Base-by-base conservation (phyloP, 768 basidiomycete species). In the Tulasnella sp. region DNA sequence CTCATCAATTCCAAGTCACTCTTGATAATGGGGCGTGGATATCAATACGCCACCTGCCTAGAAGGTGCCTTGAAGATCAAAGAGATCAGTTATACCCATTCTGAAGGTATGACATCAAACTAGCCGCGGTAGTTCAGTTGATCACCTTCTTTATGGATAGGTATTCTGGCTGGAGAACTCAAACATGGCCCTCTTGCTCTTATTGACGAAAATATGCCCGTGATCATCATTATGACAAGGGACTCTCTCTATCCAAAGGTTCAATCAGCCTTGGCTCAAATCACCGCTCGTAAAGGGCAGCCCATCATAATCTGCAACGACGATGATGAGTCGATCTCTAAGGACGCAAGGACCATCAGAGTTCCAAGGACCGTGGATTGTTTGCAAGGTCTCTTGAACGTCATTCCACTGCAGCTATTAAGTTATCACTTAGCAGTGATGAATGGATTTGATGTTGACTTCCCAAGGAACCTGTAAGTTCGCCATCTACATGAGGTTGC, bases 11-110 rank as follows among this genome's bases (percentile, higher is more conserved):
- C 90, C 65, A 83, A 88, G 63, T 87, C 83, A 65, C 69, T 98
- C 60, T 70, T 99, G 59, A 75, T 99, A 61, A 96, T 99, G 92
- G 95, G 95, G 50, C 74, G 95, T 64, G 95, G 95, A 37, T 98
- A 93, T 67, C 95, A 99, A 82, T 79, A 93, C 59, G 95, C 95
- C 5, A 99, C 95, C 5, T 98, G 93, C 67, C 74, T 99, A 41
- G 95, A 99, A 66, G 95, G 92, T 51, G 95, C 95, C 5, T 70
- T 99, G 61, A 99, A 99, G 74, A 98, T 99, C 71, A 99, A 99
- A 72, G 95, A 98, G 73, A 92, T 96, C 65, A 86, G 85, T 50
- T 96, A 96, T 70, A 69, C 66, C 63, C 69, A 70, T 58, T 64
- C 61, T 37, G 69, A 70, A 59, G 69, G 69, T 66, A 60, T 56